These are phyloP conservation scores for Cutaneotrichosporon daszewskae DNA, from an alignment of 1,284 basidiomycete species.

Conservation along the genomic window DNA sequence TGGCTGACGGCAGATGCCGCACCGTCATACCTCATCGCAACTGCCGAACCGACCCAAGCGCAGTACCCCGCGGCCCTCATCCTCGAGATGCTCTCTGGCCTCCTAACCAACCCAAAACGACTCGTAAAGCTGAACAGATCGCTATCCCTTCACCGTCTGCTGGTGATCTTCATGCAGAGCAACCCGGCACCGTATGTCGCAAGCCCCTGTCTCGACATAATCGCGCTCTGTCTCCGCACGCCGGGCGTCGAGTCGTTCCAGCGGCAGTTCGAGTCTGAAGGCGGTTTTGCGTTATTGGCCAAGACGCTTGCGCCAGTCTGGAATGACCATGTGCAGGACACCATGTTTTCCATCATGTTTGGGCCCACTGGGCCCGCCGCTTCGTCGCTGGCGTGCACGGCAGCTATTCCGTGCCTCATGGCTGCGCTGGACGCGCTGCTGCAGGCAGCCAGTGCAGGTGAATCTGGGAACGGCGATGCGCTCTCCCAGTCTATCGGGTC, in stretches of 20 bases:
- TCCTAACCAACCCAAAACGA: slow-evolving; percentile 26
- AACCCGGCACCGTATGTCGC: slow-evolving; percentile 41
- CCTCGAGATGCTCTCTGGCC: slow-evolving; percentile 31
- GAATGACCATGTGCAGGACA: slow-evolving; percentile 31
- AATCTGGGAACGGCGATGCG: neutral
- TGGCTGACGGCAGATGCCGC: slow-evolving; percentile 7
- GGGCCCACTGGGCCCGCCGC: slow-evolving; percentile 16
- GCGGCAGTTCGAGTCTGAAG: slow-evolving; percentile 43
- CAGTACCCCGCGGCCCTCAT: slow-evolving; percentile 36
- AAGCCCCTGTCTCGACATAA: slow-evolving; percentile 36
- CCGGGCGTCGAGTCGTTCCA: slow-evolving; percentile 38
- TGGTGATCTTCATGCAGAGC: slow-evolving; percentile 45
- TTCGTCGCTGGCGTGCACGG: slow-evolving; percentile 22
- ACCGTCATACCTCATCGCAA: slow-evolving; percentile 1
- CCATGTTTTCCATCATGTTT: slow-evolving; percentile 28
- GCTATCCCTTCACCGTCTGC: slow-evolving; percentile 43
- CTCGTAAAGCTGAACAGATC: slow-evolving; percentile 43
- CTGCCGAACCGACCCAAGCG: slow-evolving; percentile 27
- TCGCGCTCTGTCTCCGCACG: slow-evolving; percentile 33
- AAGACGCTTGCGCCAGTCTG: slow-evolving; percentile 34
- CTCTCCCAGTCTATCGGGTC: slow-evolving; percentile 1
- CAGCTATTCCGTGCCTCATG: slow-evolving; percentile 28
- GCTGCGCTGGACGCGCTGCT: slow-evolving; percentile 36
- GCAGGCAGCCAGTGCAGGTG: slow-evolving; percentile 25
- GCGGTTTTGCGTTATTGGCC: slow-evolving; percentile 42